Conservation (phyloP, 2,329 filamentous ascomycete genomes). For the Aspergillus versicolor region DNA sequence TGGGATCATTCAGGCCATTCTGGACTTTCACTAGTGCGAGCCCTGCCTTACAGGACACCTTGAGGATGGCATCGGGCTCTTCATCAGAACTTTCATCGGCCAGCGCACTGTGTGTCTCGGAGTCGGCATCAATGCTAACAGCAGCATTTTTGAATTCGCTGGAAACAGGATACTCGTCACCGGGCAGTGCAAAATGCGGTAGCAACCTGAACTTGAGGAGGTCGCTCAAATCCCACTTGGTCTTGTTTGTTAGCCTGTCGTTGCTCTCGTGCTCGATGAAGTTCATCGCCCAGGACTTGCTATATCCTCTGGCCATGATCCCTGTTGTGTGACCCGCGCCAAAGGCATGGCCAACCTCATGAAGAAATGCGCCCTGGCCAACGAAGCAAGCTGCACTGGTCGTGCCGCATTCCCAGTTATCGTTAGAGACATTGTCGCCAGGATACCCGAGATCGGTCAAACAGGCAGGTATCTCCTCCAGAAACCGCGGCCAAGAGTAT, state of each 20-base stretch:
- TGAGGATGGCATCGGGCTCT: background rate
- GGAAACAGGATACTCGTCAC: background rate
- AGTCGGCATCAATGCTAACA: background rate
- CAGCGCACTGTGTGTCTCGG: too few relatives aligned
- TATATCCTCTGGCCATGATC: conserved; percentile 2
- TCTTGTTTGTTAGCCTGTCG: background rate
- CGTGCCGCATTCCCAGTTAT: background rate
- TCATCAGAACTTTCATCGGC: background rate
- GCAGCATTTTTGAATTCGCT: background rate
- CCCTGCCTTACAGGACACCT: background rate
- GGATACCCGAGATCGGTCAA: background rate
- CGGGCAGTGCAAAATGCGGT: background rate
- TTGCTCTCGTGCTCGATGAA: background rate
- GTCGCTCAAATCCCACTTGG: background rate
- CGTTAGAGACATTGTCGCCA: background rate
- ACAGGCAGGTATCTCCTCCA: background rate
- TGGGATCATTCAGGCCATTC: background rate
- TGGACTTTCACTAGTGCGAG: background rate
- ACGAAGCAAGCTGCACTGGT: background rate
- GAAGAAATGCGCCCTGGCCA: background rate
- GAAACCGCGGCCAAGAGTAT: background rate
- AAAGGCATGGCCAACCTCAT: conserved; percentile 3
- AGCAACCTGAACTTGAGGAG: background rate
- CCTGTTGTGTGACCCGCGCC: background rate
- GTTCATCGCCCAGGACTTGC: background rate